Base-by-base conservation (phyloP, 2,329 filamentous ascomycete genomes). In the Aspergillus sp. region DNA sequence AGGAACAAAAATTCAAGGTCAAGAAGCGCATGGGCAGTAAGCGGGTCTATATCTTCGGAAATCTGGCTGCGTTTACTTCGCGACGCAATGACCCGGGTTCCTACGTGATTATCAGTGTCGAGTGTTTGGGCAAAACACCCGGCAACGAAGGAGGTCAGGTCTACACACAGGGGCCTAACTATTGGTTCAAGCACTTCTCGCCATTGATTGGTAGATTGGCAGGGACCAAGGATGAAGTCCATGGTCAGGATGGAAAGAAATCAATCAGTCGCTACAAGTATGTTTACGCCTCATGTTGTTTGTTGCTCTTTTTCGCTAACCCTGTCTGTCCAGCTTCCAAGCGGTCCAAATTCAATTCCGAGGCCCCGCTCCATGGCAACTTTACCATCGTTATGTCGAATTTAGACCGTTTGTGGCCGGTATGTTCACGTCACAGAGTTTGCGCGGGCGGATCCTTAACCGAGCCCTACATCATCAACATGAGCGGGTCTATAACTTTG, bases 341-440 rank as follows among this genome's bases (percentile, higher is more conserved):
- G 88, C 91, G 35, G 90, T 89, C 64, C 86, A 96, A 66, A 83
- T 96, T 60, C 91, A 96, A 65, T 78, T 97, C 6, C 76, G 80
- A 41, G 91, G 91, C 0, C 91, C 91, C 0, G 85, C 93, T 0
- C 90, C 91, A 0, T 74, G 81, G 2, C 75, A 83, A 52, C 75
- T 97, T 30, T 95, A 95, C 66, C 90, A 96, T 65, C 86, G 90
- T 56, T 97, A 86, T 62, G 90, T 96, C 49, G 90, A 95, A 65
- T 96, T 96, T 69, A 86, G 83, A 48, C 90, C 90, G 22, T 88
- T 95, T 61, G 86, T 97, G 47, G 88, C 87, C 44, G 81, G 83
- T 54, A 94, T 96, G 83, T 97, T 95, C 69, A 85, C 83, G 1
- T 81, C 82, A 7, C 80, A 81, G 23, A 90, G 90, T 45, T 60